These are phyloP conservation scores for Saturnispora bothae DNA, from an alignment of 805 yeast genomes.

Conservation along the genomic window DNA sequence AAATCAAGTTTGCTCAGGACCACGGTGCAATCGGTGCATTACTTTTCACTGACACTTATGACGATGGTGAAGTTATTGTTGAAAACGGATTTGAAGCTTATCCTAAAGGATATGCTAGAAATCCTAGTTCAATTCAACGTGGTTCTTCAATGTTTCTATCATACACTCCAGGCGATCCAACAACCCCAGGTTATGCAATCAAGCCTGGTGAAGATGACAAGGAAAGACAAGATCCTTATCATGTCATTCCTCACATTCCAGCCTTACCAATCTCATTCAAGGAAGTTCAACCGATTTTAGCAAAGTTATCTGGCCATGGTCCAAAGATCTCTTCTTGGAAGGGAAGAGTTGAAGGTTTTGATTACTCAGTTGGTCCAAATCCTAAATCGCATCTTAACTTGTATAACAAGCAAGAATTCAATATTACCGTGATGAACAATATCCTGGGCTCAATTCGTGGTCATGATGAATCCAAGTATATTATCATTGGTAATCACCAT, in stretches of 20 bases:
- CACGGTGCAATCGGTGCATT: slow-evolving; percentile 58
- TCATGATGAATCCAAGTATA: slow-evolving; percentile 36
- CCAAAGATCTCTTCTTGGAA: slow-evolving; percentile 24
- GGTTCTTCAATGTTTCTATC: slow-evolving; percentile 63
- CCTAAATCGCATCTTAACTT: slow-evolving; percentile 38
- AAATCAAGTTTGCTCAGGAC: slow-evolving; percentile 68
- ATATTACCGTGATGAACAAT: slow-evolving; percentile 50
- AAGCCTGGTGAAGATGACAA: slow-evolving; percentile 41
- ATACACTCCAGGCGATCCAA: slow-evolving; percentile 64
- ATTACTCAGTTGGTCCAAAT: slow-evolving; percentile 29
- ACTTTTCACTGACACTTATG: slow-evolving; percentile 61
- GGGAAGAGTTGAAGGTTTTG: slow-evolving; percentile 29
- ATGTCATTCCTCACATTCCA: slow-evolving; percentile 54
- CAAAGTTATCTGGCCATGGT: slow-evolving; percentile 50
- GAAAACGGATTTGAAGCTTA: slow-evolving; percentile 53
- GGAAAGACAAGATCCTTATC: slow-evolving; percentile 38
- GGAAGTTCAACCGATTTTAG: slow-evolving; percentile 54
- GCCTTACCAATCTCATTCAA: slow-evolving; percentile 56
- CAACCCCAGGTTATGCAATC: slow-evolving; percentile 61
- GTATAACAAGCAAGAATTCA: slow-evolving; percentile 51
- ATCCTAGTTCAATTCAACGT: slow-evolving; percentile 67
- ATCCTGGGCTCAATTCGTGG: slow-evolving; percentile 56
- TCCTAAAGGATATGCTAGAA: slow-evolving; percentile 69
- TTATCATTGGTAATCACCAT: slow-evolving; percentile 65
- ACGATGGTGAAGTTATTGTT: slow-evolving; percentile 42